Evolutionary conservation across 75 land plant genomes (phyloP).

Genomic region (Selaginella tamariscina): DNA sequence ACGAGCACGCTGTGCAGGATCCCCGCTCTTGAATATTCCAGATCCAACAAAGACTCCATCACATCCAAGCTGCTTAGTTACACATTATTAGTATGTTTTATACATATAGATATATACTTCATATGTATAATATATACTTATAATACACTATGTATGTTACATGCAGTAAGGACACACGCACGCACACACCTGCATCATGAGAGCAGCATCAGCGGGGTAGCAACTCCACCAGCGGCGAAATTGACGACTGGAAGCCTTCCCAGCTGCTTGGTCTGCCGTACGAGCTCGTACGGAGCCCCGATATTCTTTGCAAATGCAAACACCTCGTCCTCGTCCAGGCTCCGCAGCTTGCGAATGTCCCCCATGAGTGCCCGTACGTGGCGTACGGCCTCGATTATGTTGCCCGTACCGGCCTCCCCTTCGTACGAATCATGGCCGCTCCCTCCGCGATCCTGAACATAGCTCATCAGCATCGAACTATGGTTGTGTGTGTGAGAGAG

Average conservation of each 20-base stretch:
- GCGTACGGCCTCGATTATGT: constrained; percentile 8
- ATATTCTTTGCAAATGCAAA: constrained; percentile 56
- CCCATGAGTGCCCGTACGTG: constrained; percentile 22
- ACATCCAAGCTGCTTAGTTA: constrained; percentile 92
- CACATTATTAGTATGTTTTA: no score
- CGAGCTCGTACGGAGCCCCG: constrained; percentile 7
- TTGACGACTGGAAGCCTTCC: constrained; percentile 80
- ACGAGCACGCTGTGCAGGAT: constrained; percentile 51
- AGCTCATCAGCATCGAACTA: no score
- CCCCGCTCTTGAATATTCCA: constrained; percentile 86
- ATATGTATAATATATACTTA: no score
- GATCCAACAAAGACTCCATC: constrained; percentile 94
- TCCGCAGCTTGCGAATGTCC: constrained; percentile 41
- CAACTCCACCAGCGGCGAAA: constrained; percentile 74
- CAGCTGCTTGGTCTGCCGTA: constrained; percentile 26
- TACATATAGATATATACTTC: no score
- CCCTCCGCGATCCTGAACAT: constrained; percentile 59
- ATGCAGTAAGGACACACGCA: no score
- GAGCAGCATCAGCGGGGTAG: constrained; percentile 38
- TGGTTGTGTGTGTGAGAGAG: no score
- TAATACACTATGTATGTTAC: no score
- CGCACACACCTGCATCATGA: constrained; percentile 6
- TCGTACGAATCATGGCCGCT: constrained; percentile 43
- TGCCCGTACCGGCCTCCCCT: constrained; percentile 2
- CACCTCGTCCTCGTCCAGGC: constrained; percentile 69